Evolutionary conservation across 805 yeast species (phyloP), one percentile per base, ranked within the genome.

Genomic region (Debaryomyces prosopidis): DNA sequence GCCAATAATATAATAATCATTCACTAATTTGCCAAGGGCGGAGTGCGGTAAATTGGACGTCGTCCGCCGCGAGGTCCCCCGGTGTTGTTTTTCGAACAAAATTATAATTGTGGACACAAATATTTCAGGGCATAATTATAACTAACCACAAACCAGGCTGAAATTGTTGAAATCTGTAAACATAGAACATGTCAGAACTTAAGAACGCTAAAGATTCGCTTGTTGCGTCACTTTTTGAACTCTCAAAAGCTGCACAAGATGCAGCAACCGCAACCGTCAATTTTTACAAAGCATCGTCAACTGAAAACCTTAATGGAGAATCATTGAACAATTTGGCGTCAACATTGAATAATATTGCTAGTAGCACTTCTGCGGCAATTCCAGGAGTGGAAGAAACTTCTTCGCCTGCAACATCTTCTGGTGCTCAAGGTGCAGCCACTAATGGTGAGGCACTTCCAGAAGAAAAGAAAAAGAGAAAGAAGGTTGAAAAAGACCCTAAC

Each of bases 211-310:
- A 60, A 53, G 66, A 63, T 44, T 53, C 66, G 11, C 49, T 63
- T 14, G 90, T 90, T 46, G 79, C 94, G 34, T 81, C 96, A 1
- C 77, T 90, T 49, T 86, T 84, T 58, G 91, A 87, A 61, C 79
- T 90, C 44, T 82, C 94, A 36, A 88, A 84, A 59, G 89, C 95
- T n/a, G 92, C 96, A 31, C 81, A 79, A 51, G 91, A 86, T 46
- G 89, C 92, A 43, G 89, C 96, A 23, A 68, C 82, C 27, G 92
- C 95, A 18, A 81, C 91, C 28, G 80, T 88, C 48, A 84, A 84
- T 59, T 87, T 87, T 68, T 84, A 84, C 75, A 82, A 85, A 59
- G 71, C 78, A 27, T 60, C 79, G 12, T 14, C 59, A 23, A 66
- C 64, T 9, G 77, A 77, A 42, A 80, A 73, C 39, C 78, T 73